phyloP scores from a whole-genome alignment of 176 grass and related monocot genomes.

The Triticum timopheevii region DNA sequence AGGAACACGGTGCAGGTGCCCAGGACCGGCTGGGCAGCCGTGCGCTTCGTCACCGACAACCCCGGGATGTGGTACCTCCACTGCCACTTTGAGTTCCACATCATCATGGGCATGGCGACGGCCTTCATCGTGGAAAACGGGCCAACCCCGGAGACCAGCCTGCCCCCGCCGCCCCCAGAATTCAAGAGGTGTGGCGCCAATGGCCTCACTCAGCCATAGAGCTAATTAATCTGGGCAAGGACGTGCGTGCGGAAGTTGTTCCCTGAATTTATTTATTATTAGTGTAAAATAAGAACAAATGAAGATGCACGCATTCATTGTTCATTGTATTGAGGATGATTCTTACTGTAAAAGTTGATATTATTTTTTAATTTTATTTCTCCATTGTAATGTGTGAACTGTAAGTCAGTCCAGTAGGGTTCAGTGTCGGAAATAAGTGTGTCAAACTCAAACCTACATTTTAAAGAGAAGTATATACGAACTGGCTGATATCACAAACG shows the following conservation, averaged over 20 bases:
- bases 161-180: neutral
- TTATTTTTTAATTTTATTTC: neutral
- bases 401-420: too few species aligned
- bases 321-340: neutral
- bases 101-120: slow-evolving; percentile 9
- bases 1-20: slow-evolving; percentile 21
- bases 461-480: too few species aligned
- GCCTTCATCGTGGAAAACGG: neutral
- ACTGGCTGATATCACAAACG: too few species aligned
- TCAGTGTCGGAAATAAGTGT: too few species aligned
- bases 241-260: neutral
- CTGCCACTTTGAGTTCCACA: slow-evolving; percentile 9
- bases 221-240: neutral
- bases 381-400: too few species aligned
- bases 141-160: neutral
- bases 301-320: neutral
- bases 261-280: neutral
- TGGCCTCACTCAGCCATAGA: neutral
- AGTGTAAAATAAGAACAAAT: neutral
- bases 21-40: neutral
- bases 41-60: slow-evolving; percentile 19
- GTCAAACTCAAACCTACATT: too few species aligned
- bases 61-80: slow-evolving; percentile 13
- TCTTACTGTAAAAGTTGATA: neutral
- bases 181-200: neutral